These are phyloP conservation scores for Leucoagaricus sp. DNA, from an alignment of 1,284 basidiomycete genomes.

Conservation along the genomic window DNA sequence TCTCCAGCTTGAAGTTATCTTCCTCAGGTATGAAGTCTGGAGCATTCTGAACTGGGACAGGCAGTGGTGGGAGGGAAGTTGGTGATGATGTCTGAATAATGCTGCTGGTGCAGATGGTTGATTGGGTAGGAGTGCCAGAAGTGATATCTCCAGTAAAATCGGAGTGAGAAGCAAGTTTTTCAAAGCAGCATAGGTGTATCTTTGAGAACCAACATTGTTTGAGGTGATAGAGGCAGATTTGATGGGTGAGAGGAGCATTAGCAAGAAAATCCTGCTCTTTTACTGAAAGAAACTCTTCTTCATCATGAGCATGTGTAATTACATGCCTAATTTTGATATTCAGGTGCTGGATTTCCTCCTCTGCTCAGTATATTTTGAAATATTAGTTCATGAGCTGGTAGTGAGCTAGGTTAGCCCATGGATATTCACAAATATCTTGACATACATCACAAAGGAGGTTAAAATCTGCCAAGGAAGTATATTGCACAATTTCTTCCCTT, in stretches of 20 bases:
- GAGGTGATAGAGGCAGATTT: not conserved
- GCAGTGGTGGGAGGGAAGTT: no score
- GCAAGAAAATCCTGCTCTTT: not conserved
- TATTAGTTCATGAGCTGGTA: constrained; percentile 26
- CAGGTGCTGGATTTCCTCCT: constrained; percentile 31
- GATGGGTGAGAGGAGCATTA: not conserved
- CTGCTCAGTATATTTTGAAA: constrained; percentile 31
- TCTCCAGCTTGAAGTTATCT: no score
- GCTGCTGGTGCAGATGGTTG: no score
- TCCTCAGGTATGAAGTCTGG: no score
- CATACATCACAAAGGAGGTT: constrained; percentile 30
- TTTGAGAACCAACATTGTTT: no score
- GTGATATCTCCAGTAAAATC: no score
- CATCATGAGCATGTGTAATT: constrained; percentile 31
- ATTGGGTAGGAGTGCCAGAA: no score
- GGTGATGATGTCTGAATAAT: no score
- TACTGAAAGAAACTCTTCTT: constrained; percentile 18
- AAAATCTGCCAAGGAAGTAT: constrained; percentile 33
- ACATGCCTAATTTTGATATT: constrained; percentile 34
- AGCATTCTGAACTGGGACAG: no score
- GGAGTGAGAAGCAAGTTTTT: no score
- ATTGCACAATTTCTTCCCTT: constrained; percentile 30
- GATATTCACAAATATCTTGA: constrained; percentile 24
- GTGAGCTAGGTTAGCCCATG: constrained; percentile 27
- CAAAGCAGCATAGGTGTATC: no score